Evolutionary conservation across 1,284 basidiomycete species (phyloP).

Genomic region (Lentinula novae-zelandiae): DNA sequence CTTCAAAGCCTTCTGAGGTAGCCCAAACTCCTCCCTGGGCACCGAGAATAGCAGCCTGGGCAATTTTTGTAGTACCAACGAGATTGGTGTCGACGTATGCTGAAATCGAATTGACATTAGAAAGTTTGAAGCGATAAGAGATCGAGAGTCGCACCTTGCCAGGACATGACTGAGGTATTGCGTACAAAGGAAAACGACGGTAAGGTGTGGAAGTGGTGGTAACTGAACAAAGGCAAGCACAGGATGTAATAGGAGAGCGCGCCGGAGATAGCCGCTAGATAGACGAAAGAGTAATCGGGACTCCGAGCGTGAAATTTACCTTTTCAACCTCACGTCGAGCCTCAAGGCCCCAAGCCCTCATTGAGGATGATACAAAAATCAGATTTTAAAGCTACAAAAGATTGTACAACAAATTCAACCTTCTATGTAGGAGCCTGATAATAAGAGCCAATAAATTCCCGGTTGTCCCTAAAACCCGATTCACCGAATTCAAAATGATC

Average conservation of each 20-base stretch:
- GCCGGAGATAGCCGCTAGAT: constrained; percentile 14
- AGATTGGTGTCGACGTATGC: constrained; percentile 89
- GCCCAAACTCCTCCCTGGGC: constrained; percentile 90
- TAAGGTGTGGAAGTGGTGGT: background rate
- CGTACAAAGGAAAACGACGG: background rate
- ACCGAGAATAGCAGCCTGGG: constrained; percentile 84
- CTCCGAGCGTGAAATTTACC: background rate
- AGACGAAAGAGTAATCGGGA: background rate
- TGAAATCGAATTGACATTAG: constrained; percentile 26
- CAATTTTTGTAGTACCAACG: constrained; percentile 73
- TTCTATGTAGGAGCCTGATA: background rate
- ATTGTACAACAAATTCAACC: background rate
- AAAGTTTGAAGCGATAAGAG: background rate
- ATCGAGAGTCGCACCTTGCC: constrained; percentile 38
- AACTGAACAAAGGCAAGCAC: background rate
- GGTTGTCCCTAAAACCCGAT: background rate
- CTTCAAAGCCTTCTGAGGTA: constrained; percentile 66
- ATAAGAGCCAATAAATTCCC: background rate
- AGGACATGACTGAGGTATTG: constrained; percentile 38
- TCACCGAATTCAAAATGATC: background rate
- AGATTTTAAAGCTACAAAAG: background rate
- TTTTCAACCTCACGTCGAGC: background rate
- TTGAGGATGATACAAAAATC: background rate
- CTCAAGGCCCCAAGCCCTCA: background rate
- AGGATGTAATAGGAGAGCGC: background rate